Conservation (phyloP, 225 moss, liverwort and hornwort genomes). For the Sphagnum tenellum region DNA sequence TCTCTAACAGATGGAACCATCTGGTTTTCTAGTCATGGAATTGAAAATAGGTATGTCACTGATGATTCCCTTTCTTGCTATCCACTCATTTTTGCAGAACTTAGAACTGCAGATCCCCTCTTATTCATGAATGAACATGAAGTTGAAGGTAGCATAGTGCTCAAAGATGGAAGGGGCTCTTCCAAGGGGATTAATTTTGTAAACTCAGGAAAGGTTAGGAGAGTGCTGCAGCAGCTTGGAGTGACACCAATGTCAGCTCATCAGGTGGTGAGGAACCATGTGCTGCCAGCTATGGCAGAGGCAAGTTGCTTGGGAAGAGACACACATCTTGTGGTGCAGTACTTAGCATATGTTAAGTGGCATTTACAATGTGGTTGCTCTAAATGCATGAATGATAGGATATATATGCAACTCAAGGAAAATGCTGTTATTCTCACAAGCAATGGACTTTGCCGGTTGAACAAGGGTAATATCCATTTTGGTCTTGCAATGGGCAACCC, state of each 20-base stretch:
- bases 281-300: constrained; percentile 61
- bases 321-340: constrained; percentile 53
- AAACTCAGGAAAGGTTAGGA: constrained; percentile 36
- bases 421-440: constrained; percentile 62
- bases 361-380: constrained; percentile 67
- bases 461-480: constrained; percentile 63
- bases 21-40: constrained; percentile 58
- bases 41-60: constrained; percentile 26
- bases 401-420: constrained; percentile 37
- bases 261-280: constrained; percentile 72
- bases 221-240: constrained; percentile 58
- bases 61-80: constrained; percentile 40
- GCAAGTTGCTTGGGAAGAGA: constrained; percentile 34
- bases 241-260: constrained; percentile 72
- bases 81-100: constrained; percentile 51
- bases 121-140: constrained; percentile 26
- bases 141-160: constrained; percentile 9
- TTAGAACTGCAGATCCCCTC: constrained; percentile 56
- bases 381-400: constrained; percentile 35
- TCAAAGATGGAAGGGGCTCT: not conserved
- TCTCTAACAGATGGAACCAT: constrained; percentile 59
- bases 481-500: constrained; percentile 51
- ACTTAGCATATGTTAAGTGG: constrained; percentile 61
- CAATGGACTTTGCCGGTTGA: constrained; percentile 42
- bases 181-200: constrained; percentile 2